Percentiles rank a stretch among this genome's conserved stretches.
Evolutionary conservation across 169 alveolate species (phyloP).

Genomic region (Miamiensis avidus): DNA sequence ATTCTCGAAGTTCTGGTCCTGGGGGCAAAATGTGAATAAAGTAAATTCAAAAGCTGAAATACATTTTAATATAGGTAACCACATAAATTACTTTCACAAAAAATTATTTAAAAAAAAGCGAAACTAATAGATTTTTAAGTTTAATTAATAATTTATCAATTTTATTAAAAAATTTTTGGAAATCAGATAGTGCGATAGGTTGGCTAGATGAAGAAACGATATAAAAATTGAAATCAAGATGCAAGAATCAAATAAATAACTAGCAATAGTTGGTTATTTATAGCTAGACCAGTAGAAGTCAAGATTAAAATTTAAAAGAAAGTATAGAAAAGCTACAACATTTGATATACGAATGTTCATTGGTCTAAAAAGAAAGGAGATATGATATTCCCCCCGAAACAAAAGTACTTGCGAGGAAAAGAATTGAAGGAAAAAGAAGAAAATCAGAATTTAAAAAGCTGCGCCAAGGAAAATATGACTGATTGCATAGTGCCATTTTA

Average conservation of each 20-base stretch:
- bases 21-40: background rate
- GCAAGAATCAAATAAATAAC: too few species aligned
- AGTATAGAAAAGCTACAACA: background rate
- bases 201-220: background rate
- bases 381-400: background rate
- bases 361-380: background rate
- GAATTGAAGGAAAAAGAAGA: background rate
- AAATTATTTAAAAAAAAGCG: too few species aligned
- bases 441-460: background rate
- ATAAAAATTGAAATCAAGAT: too few species aligned
- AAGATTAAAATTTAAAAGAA: background rate
- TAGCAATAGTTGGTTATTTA: background rate
- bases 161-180: too few species aligned
- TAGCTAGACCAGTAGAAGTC: background rate
- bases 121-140: too few species aligned
- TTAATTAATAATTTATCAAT: too few species aligned
- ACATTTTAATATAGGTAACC: background rate
- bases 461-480: background rate
- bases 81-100: too few species aligned
- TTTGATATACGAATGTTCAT: background rate
- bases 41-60: background rate
- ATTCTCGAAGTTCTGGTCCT: background rate
- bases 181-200: background rate
- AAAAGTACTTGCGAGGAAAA: background rate
- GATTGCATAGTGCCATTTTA: too few species aligned